phyloP scores from a whole-genome alignment of 257 asterid species.

The Solanum dulcamara region DNA sequence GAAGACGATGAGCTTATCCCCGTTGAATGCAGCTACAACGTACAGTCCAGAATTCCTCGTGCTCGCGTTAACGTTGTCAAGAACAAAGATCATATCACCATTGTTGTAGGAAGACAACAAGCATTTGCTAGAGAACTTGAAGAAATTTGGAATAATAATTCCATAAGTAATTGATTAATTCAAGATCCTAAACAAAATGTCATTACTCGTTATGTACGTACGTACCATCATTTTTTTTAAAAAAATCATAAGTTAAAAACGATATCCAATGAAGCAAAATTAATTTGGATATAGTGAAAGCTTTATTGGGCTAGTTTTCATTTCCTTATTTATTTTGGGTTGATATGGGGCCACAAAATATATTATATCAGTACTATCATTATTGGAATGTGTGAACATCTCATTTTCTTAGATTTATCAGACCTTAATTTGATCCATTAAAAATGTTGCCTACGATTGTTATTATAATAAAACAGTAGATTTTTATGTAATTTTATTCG shows the following conservation, averaged over 20 bases:
- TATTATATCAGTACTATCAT: neutral
- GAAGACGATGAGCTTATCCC: slow-evolving; percentile 75
- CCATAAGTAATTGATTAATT: neutral
- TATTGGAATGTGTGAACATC: neutral
- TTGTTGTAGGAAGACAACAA: slow-evolving; percentile 83
- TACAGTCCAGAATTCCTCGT: slow-evolving; percentile 48
- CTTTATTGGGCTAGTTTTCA: neutral
- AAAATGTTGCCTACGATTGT: neutral
- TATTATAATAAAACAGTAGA: neutral
- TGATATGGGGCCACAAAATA: neutral
- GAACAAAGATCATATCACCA: slow-evolving; percentile 78
- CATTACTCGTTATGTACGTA: neutral
- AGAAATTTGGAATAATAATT: slow-evolving; percentile 49
- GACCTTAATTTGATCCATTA: neutral
- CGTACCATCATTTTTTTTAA: neutral
- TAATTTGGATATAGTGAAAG: neutral
- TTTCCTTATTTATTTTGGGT: neutral
- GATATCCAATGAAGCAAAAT: neutral
- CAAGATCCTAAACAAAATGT: neutral
- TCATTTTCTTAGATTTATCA: neutral
- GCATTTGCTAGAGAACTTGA: slow-evolving; percentile 88
- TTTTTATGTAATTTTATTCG: neutral
- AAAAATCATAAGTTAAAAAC: neutral
- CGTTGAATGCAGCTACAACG: slow-evolving; percentile 69
- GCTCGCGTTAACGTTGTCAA: slow-evolving; percentile 52